Conservation (phyloP, 352 stramenopile species). For the Phytophthora constricta region DNA sequence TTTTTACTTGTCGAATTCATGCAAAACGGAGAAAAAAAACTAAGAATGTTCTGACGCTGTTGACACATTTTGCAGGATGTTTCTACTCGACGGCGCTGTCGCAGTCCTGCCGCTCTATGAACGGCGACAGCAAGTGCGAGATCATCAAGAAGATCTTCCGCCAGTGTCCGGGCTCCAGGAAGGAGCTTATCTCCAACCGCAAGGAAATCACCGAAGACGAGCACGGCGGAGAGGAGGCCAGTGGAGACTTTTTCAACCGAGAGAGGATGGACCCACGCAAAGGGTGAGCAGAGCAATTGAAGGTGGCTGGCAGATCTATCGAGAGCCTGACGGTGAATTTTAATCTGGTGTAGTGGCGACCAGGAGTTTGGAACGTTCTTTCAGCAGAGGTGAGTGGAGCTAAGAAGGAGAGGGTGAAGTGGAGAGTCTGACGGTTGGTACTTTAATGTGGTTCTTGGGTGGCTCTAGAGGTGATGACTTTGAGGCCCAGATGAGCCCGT, state of each 20-base stretch:
- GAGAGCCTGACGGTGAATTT: background rate
- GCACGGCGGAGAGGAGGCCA: constrained; percentile 50
- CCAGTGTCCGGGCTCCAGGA: constrained; percentile 72
- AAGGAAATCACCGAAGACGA: constrained; percentile 84
- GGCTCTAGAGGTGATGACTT: constrained; percentile 66
- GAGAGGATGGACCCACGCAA: constrained; percentile 68
- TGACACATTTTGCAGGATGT: no score
- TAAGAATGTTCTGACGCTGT: no score
- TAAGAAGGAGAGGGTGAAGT: background rate
- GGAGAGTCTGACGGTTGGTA: background rate
- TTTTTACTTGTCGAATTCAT: no score
- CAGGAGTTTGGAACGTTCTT: constrained; percentile 58
- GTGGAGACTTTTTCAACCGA: constrained; percentile 74
- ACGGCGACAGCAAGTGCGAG: constrained; percentile 88
- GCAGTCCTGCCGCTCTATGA: constrained; percentile 78
- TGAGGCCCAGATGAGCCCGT: constrained; percentile 80
- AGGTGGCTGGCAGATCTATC: background rate
- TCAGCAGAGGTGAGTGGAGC: constrained; percentile 48
- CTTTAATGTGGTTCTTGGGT: constrained; percentile 6
- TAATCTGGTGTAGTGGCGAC: constrained; percentile 28
- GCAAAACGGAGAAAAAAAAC: no score
- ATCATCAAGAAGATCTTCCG: constrained; percentile 89
- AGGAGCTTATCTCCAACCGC: constrained; percentile 80
- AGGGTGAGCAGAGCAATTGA: constrained; percentile 44
- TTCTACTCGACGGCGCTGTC: constrained; percentile 86